phyloP scores from a whole-genome alignment of 2,329 filamentous ascomycete species.

The Coleophoma cylindrospora region DNA sequence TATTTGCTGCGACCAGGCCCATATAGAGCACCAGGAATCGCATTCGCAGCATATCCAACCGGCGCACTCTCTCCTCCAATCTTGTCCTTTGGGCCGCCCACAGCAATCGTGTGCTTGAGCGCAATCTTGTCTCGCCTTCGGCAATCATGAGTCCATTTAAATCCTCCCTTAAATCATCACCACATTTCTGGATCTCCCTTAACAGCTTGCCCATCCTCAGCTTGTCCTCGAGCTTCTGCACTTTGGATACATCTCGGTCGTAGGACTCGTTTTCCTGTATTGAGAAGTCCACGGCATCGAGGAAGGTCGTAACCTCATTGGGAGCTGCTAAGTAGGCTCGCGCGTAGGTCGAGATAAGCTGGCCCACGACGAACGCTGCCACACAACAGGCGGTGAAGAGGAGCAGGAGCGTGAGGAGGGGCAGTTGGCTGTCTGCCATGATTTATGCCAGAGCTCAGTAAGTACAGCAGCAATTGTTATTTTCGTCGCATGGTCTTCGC shows the following conservation, averaged over 20 bases:
- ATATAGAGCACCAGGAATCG: conserved; percentile 61
- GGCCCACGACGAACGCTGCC: conserved; percentile 47
- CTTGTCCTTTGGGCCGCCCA: conserved; percentile 51
- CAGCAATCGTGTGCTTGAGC: conserved; percentile 44
- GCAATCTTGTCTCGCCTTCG: conserved; percentile 39
- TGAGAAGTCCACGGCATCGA: conserved; percentile 54
- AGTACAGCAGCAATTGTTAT: neutral
- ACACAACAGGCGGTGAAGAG: conserved; percentile 53
- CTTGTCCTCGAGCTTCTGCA: conserved; percentile 57
- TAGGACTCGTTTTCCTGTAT: conserved; percentile 61
- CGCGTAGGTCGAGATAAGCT: conserved; percentile 46
- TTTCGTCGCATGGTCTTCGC: neutral
- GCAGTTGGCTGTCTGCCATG: conserved; percentile 21
- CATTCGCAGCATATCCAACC: conserved; percentile 58
- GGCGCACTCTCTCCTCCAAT: conserved; percentile 52
- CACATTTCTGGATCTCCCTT: conserved; percentile 55
- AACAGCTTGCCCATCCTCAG: conserved; percentile 51
- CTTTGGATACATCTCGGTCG: conserved; percentile 52
- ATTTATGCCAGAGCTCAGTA: conserved; percentile 1
- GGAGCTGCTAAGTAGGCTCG: conserved; percentile 54
- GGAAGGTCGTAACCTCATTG: conserved; percentile 49
- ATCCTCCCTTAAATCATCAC: conserved; percentile 58
- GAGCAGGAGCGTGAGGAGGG: conserved; percentile 40
- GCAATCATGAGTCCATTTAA: conserved; percentile 45
- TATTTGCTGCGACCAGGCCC: conserved; percentile 46